Conservation (phyloP, 2,329 filamentous ascomycete genomes). For the Trichoderma lentiforme region DNA sequence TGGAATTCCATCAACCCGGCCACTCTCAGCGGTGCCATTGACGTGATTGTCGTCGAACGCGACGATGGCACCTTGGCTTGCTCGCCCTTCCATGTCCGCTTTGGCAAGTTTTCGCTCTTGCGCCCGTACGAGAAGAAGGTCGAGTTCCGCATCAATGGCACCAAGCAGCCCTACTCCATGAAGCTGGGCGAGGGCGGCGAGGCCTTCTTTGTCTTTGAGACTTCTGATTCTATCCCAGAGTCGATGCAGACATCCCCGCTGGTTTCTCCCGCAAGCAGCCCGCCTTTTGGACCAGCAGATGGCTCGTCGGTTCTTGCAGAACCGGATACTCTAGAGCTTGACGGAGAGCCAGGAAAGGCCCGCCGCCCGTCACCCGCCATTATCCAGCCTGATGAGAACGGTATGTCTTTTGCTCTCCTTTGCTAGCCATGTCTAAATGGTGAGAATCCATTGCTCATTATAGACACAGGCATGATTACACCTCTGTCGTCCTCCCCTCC, state of each 20-base stretch:
- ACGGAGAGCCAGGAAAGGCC: constrained; percentile 38
- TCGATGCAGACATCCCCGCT: constrained; percentile 92
- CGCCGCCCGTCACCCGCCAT: constrained; percentile 46
- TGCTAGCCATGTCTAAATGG: background rate
- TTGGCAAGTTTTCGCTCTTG: constrained; percentile 95
- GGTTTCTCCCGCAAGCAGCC: constrained; percentile 84
- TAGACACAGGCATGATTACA: constrained; percentile 44
- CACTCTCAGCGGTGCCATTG: constrained; percentile 94
- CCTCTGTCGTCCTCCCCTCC: constrained; percentile 54
- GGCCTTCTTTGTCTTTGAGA: constrained; percentile 98
- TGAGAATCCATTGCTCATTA: constrained; percentile 12
- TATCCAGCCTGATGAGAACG: constrained; percentile 33
- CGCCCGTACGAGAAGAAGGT: constrained; percentile 98
- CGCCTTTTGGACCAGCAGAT: constrained; percentile 52
- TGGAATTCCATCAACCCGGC: constrained; percentile 99
- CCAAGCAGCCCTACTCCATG: constrained; percentile 93
- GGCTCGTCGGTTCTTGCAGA: constrained; percentile 52
- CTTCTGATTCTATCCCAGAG: constrained; percentile 84
- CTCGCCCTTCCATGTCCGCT: constrained; percentile 97
- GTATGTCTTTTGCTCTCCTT: constrained; percentile 23
- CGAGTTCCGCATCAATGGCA: constrained; percentile 91
- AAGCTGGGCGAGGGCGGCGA: constrained; percentile 96
- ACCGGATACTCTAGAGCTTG: constrained; percentile 67
- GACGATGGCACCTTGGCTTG: constrained; percentile 86
- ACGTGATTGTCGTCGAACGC: constrained; percentile 97